Evolutionary conservation across 2,329 filamentous ascomycete species (phyloP).

Genomic region (Fusarium musae): DNA sequence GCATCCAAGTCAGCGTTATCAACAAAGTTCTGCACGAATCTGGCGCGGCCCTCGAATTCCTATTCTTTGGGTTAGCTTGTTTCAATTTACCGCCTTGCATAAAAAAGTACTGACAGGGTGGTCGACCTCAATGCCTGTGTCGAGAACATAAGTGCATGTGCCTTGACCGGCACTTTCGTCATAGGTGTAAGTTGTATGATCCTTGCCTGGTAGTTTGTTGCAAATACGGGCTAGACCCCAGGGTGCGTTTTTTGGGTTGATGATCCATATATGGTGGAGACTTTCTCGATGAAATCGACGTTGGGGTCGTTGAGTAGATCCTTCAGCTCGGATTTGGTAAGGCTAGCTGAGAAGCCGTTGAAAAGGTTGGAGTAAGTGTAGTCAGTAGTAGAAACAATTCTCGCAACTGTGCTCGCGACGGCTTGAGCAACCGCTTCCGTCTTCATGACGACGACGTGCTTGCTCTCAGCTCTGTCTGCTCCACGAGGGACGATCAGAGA

Average conservation of each 20-base stretch:
- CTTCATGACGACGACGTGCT: not conserved
- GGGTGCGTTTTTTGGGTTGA: not conserved
- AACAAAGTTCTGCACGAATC: not conserved
- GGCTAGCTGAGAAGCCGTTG: not conserved
- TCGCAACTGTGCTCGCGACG: rapidly evolving
- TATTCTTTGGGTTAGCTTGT: not conserved
- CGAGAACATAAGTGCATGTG: conserved; percentile 17
- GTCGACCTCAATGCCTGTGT: not conserved
- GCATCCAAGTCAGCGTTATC: not conserved
- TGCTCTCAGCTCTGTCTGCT: not conserved
- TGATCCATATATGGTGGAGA: not conserved
- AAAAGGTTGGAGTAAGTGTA: not conserved
- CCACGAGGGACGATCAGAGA: not conserved
- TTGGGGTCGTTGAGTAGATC: not conserved
- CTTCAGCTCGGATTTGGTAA: not conserved
- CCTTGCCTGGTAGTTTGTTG: not conserved
- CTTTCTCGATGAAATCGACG: not conserved
- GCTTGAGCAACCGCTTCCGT: too few species aligned
- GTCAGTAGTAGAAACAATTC: rapidly evolving
- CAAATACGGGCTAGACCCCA: not conserved
- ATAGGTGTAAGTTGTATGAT: not conserved
- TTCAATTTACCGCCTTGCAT: not conserved
- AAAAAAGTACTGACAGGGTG: not conserved
- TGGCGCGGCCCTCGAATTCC: not conserved
- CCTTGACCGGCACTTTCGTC: not conserved